These are phyloP conservation scores for Larix kaempferi DNA, from an alignment of 75 land plant species.

Conservation along the genomic window DNA sequence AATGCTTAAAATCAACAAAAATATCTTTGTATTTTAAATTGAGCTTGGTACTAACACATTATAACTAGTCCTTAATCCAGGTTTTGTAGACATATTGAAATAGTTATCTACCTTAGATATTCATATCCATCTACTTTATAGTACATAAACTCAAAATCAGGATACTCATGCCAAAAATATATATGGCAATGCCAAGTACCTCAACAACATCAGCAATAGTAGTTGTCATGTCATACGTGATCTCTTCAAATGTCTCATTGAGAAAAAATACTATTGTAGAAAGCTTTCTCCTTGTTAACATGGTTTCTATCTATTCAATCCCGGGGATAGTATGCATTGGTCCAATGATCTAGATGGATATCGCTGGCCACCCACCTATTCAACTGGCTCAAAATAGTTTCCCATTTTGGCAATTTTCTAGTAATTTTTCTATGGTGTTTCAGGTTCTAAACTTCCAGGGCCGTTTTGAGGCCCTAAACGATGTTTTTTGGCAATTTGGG, in stretches of 20 bases:
- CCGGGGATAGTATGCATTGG: slow-evolving; percentile 25
- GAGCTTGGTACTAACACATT: not conserved
- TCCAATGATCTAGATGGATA: too few species aligned
- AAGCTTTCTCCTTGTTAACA: slow-evolving; percentile 28
- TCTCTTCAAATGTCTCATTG: slow-evolving; percentile 43
- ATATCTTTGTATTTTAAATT: not conserved
- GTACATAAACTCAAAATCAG: not conserved
- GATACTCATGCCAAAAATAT: not conserved
- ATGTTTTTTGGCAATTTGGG: too few species aligned
- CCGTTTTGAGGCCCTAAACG: too few species aligned
- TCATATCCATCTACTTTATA: not conserved
- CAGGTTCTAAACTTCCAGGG: too few species aligned
- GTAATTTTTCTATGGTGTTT: too few species aligned
- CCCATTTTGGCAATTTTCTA: too few species aligned
- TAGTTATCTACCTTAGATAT: not conserved
- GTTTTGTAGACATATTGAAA: not conserved
- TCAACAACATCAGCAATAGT: slow-evolving; percentile 71
- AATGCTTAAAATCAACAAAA: too few species aligned
- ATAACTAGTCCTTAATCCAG: not conserved
- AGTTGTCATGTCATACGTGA: slow-evolving; percentile 44
- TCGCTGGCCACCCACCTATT: too few species aligned
- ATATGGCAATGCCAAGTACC: slow-evolving; percentile 38
- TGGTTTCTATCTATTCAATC: slow-evolving; percentile 37
- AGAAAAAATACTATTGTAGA: slow-evolving; percentile 36
- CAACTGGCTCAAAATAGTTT: too few species aligned